Base-by-base conservation (phyloP, 2,329 filamentous ascomycete genomes). In the Bipolaris zeicola region DNA sequence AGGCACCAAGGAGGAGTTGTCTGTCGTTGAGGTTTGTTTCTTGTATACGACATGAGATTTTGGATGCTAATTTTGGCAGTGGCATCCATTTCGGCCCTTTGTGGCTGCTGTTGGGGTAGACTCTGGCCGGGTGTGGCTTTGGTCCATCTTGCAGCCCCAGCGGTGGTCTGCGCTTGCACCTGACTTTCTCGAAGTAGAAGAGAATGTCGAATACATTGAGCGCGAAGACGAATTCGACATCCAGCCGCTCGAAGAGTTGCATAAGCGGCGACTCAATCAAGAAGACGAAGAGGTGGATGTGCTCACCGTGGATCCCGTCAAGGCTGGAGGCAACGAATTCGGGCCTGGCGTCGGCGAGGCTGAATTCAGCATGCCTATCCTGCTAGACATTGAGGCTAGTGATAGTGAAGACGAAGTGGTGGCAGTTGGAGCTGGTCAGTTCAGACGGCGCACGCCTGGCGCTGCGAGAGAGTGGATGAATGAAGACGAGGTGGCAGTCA, bases 211-310 rank as follows among this genome's bases (percentile, higher is more conserved):
- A 74, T 99, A 99, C 73, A 86, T 96, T 39, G 95, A 99, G 76
- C 86, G 87, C 53, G 95, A 99, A 77, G 95, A 99, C 73, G 95
- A 99, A 73, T 99, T 99, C 68, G 96, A 99, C 75, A 96, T 98
- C 54, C 95, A 98, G 72, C 92, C 92, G 0, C 89, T 94, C 55
- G 94, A 97, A 72, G 94, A 98, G 75, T 88, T 98, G 53, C 92
- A 96, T 72, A 94, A 96, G 75, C 87, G 94, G 28, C 86, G 93
- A 41, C 82, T 98, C 2, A 93, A 98, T 72, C 84, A 89, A 11
- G 95, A 99, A 77, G 95, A 98, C 67, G 95, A 98, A 74, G 89
- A 92, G 56, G 88, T 98, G 4, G 95, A 99, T 70, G 92, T 97
- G 1, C 79, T 97, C 54, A 93, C 90, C 0, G 81, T 91, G 42